Evolutionary conservation across 2,329 filamentous ascomycete species (phyloP).

Genomic region (Hypoxylon sp.): DNA sequence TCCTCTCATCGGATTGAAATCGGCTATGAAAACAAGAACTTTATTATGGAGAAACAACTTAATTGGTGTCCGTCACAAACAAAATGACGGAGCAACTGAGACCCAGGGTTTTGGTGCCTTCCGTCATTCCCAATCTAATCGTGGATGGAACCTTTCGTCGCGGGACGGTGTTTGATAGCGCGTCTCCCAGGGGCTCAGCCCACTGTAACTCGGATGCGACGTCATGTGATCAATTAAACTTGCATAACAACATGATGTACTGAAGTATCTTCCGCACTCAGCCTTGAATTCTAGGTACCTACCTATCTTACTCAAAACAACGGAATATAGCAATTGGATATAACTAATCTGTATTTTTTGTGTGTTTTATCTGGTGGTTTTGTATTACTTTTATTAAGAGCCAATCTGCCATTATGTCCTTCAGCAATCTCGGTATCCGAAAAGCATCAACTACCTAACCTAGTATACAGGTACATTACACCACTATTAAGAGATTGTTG

Average conservation of each 20-base stretch:
- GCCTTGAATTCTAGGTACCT: background rate
- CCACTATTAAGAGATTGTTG: conserved; percentile 7
- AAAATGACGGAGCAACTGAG: conserved; percentile 20
- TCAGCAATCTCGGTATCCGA: background rate
- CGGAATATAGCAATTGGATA: background rate
- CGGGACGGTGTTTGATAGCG: conserved; percentile 30
- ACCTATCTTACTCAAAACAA: background rate
- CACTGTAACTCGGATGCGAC: conserved; percentile 45
- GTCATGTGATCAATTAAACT: conserved; percentile 50
- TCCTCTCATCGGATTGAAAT: conserved; percentile 6
- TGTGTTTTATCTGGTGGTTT: conserved; percentile 14
- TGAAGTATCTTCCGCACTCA: background rate
- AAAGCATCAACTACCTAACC: conserved; percentile 1
- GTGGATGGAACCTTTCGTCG: conserved; percentile 29
- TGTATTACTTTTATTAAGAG: conserved; percentile 2
- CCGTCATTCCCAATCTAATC: conserved; percentile 37
- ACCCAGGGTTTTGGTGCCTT: conserved; percentile 21
- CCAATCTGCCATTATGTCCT: conserved; percentile 14
- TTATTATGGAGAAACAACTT: background rate
- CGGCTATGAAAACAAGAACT: background rate
- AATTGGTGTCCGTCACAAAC: background rate
- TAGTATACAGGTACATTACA: conserved; percentile 6
- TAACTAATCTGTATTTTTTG: background rate
- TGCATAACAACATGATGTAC: conserved; percentile 1
- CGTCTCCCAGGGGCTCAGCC: conserved; percentile 32